phyloP scores from a whole-genome alignment of 2,329 filamentous ascomycete species.

The Aspergillus costaricaensis region DNA sequence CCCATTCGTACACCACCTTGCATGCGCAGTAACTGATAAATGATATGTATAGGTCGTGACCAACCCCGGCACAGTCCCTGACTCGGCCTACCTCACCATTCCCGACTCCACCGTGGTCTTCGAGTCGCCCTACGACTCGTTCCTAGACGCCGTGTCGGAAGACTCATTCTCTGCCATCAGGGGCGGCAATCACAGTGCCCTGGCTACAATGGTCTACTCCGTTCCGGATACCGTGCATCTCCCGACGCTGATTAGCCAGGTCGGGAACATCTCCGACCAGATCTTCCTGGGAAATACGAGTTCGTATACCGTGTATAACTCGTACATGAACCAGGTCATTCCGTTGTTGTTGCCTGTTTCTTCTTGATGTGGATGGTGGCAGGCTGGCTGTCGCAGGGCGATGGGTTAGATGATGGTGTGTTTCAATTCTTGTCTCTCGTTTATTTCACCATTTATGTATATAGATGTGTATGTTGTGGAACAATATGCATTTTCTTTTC shows the following conservation, averaged over 20 bases:
- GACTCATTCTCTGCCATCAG: constrained; percentile 2
- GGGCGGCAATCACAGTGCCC: not conserved
- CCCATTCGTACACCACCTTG: not conserved
- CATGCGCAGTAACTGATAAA: not conserved
- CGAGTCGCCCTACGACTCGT: constrained; percentile 14
- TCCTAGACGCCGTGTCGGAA: not conserved
- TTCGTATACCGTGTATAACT: constrained; percentile 10
- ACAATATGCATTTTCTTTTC: not conserved
- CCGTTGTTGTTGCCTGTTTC: not conserved
- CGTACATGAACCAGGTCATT: constrained; percentile 5
- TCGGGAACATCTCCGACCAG: constrained; percentile 12
- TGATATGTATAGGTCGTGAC: constrained; percentile 8
- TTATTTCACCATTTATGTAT: not conserved
- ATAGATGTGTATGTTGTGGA: constrained; percentile 7
- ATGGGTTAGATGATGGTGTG: not conserved
- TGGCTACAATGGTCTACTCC: constrained; percentile 16
- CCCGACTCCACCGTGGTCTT: constrained; percentile 17
- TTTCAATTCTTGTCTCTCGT: constrained; percentile 1
- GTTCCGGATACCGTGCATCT: constrained; percentile 8
- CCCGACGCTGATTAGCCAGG: constrained; percentile 2
- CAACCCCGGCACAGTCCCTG: constrained; percentile 16
- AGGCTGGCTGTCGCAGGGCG: not conserved
- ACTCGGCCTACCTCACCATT: constrained; percentile 15
- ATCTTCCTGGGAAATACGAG: constrained; percentile 12
- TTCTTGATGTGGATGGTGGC: too few species aligned